phyloP scores from a whole-genome alignment of 768 basidiomycete genomes.

The Atractiella rhizophila region DNA sequence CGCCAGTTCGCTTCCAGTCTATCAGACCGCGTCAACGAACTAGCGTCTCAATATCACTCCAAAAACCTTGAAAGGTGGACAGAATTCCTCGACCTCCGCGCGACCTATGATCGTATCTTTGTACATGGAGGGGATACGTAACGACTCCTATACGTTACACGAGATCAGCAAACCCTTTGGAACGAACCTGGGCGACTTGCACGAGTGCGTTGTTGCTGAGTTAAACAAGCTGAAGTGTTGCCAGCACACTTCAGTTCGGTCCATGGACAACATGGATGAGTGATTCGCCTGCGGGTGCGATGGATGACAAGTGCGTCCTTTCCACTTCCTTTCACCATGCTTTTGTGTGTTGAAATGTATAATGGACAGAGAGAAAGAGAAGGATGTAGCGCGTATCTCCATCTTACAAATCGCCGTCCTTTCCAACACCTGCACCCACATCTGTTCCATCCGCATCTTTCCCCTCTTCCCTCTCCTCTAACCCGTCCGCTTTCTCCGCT shows the following conservation, averaged over 20 bases:
- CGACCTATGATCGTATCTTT: constrained; percentile 82
- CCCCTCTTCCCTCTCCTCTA: no score
- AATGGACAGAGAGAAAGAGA: constrained; percentile 26
- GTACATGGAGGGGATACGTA: constrained; percentile 48
- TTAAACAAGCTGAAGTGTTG: constrained; percentile 83
- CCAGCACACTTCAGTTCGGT: constrained; percentile 63
- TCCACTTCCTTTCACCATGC: constrained; percentile 1
- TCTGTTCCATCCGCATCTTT: constrained; percentile 65
- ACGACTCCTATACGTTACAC: constrained; percentile 93
- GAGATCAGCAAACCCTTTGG: constrained; percentile 74
- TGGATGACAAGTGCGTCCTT: constrained; percentile 4
- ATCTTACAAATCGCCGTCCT: constrained; percentile 71
- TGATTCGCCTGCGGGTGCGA: no score
- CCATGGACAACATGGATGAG: constrained; percentile 56
- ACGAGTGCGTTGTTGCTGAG: constrained; percentile 49
- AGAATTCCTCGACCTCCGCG: no score
- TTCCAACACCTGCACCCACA: constrained; percentile 91
- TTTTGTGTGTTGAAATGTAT: not conserved
- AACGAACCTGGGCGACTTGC: constrained; percentile 68
- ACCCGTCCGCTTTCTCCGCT: no score
- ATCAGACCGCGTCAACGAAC: no score
- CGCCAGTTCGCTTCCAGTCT: no score
- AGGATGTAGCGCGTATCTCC: no score
- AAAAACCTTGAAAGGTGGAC: no score
- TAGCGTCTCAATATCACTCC: no score